phyloP scores from a whole-genome alignment of 2,329 filamentous ascomycete species.

The Pleomassaria siparia region DNA sequence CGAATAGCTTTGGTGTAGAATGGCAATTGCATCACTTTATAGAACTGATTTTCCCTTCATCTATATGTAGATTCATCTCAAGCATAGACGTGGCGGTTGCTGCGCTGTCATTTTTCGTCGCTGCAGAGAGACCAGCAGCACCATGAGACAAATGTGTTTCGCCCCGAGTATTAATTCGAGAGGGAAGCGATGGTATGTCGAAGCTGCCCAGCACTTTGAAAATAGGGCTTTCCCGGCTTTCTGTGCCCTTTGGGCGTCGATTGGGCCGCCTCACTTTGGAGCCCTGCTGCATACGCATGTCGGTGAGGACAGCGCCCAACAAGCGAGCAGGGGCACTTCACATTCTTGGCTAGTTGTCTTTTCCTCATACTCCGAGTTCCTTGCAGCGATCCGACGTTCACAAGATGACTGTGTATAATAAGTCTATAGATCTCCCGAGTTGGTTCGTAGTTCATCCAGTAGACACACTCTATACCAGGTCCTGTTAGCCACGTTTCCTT shows the following conservation, averaged over 20 bases:
- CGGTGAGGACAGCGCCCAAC: neutral
- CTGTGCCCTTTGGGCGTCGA: neutral
- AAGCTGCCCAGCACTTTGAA: neutral
- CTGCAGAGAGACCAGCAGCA: neutral
- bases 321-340: too few relatives aligned
- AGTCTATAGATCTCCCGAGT: neutral
- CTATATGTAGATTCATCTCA: too few relatives aligned
- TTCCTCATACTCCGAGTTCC: neutral
- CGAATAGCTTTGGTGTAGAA: neutral
- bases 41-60: neutral
- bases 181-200: neutral
- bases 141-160: neutral
- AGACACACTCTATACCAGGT: neutral
- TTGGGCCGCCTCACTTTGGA: neutral
- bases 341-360: too few relatives aligned
- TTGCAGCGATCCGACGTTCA: neutral
- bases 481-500: constrained; percentile 1
- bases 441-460: neutral
- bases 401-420: neutral
- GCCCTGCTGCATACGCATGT: neutral
- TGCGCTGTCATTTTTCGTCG: neutral
- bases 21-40: constrained; percentile 2
- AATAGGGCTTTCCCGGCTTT: neutral
- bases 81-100: neutral
- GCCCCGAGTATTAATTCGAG: neutral